Evolutionary conservation across 2,329 filamentous ascomycete genomes (phyloP), one percentile per base, ranked within the genome.

Genomic region (Cladorrhinum sp.): DNA sequence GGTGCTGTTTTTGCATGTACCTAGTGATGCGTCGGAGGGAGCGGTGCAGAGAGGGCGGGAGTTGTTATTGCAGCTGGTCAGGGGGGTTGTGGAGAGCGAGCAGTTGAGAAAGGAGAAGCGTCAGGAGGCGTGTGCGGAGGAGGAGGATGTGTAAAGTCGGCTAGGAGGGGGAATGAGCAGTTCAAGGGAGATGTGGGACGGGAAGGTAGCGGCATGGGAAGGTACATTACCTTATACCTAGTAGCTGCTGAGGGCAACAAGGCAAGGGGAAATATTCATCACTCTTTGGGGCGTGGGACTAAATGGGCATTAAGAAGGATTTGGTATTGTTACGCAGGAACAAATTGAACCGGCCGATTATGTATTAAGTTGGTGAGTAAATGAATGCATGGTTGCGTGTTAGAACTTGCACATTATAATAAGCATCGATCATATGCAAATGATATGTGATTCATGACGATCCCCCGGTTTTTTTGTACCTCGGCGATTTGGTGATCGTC

Each of bases 1-100:
- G 59, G 85, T 89, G 4, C 73, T 87, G 1, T 93, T 93, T 71
- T 74, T 92, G 56, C 90, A 93, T 72, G 89, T 93, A 1, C 90
- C 90, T 0, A 79, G 83, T 6, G 79, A 83, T 24, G 77, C 80
- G 8, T 79, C 83, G 22, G 76, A 83, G 36, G 74, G 76, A 20
- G 74, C 74, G 16, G 67, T 88, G 10, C 69, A 71, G 23, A 74
- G 71, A 2, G 86, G 85, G 2, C 76, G 75, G n/a, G 78, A 82
- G 60, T 70, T 87, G 36, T 74, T 79, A 2, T 57, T 85, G 50
- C 80, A 82, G 66, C 70, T 88, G 62, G 81, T 88, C 59, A 75
- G 82, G 63, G 79, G 83, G 7, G 76, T 88, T 60, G 82, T 79
- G 24, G 82, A 85, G 73, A 80, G 79, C 66, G 79, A 82, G 69